Evolutionary conservation across 805 yeast species (phyloP).

Genomic region (Torulaspora gathmanii): DNA sequence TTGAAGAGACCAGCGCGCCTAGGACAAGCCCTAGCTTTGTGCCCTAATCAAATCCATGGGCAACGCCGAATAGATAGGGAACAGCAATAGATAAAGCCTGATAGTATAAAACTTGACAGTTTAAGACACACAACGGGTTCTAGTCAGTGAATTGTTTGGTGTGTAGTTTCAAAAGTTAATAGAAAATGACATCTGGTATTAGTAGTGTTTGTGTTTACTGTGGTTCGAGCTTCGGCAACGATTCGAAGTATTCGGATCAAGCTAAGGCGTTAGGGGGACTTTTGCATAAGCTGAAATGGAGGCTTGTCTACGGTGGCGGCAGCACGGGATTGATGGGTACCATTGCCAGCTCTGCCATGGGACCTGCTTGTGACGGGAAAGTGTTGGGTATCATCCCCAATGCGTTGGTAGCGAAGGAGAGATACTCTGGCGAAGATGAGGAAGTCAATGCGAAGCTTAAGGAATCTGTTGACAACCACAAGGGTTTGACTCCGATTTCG

Average conservation of each 20-base stretch:
- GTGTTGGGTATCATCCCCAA: slow-evolving; percentile 87
- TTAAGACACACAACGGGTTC: too few species aligned
- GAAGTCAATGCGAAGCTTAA: slow-evolving; percentile 46
- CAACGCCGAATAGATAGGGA: not conserved
- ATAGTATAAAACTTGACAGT: too few species aligned
- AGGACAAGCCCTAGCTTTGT: not conserved
- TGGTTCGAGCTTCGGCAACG: slow-evolving; percentile 72
- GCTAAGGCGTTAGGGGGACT: slow-evolving; percentile 59
- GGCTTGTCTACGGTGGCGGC: slow-evolving; percentile 86
- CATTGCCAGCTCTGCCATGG: slow-evolving; percentile 60
- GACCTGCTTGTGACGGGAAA: slow-evolving; percentile 43
- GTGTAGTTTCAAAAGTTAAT: not conserved
- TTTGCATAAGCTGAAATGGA: slow-evolving; percentile 59
- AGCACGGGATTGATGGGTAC: slow-evolving; percentile 80
- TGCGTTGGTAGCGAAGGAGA: slow-evolving; percentile 70
- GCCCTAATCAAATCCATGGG: not conserved
- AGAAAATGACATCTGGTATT: slow-evolving; percentile 8
- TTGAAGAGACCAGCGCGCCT: not conserved
- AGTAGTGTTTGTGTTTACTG: slow-evolving; percentile 72
- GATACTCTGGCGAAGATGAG: slow-evolving; percentile 41
- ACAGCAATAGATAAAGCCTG: too few species aligned
- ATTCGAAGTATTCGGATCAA: slow-evolving; percentile 43
- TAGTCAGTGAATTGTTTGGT: not conserved
- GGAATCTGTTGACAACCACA: slow-evolving; percentile 54
- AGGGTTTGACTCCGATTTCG: slow-evolving; percentile 57